Conservation (phyloP, 1,139 yeast genomes). For the Nakaseomyces bracarensis region DNA sequence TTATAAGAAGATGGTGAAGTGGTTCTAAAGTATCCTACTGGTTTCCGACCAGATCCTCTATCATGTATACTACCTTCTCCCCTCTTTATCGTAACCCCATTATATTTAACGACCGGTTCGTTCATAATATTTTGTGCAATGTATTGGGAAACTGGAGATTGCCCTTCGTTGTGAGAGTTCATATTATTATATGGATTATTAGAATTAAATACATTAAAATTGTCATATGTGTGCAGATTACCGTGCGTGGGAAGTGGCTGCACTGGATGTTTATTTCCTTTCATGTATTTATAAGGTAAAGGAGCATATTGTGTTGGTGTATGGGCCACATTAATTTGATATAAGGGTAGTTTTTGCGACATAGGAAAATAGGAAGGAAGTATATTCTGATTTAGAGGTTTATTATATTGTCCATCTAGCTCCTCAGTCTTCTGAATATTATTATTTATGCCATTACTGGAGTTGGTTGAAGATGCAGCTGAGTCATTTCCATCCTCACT, state of each 20-base stretch:
- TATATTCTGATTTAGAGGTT: background rate
- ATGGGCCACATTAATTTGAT: slow-evolving; percentile 4
- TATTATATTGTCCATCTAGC: background rate
- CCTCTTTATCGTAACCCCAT: background rate
- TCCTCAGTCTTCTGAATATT: background rate
- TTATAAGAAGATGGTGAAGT: slow-evolving; percentile 5
- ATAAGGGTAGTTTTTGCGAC: background rate
- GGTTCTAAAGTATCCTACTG: slow-evolving; percentile 4
- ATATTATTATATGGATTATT: background rate
- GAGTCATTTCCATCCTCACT: slow-evolving; percentile 1
- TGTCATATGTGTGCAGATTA: background rate
- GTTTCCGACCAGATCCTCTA: background rate
- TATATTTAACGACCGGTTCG: slow-evolving; percentile 4
- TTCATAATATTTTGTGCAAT: background rate
- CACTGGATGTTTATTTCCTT: background rate
- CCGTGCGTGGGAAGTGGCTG: slow-evolving; percentile 2
- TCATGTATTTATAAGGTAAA: background rate
- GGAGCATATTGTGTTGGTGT: slow-evolving; percentile 5
- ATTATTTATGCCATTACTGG: background rate
- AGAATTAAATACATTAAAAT: background rate
- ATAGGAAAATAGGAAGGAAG: background rate
- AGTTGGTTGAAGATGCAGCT: background rate
- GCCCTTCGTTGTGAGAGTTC: background rate
- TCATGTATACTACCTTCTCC: slow-evolving; percentile 2
- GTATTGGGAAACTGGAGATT: background rate